Conservation (phyloP, 345 rosid genomes). For the Sonneratia caseolaris region DNA sequence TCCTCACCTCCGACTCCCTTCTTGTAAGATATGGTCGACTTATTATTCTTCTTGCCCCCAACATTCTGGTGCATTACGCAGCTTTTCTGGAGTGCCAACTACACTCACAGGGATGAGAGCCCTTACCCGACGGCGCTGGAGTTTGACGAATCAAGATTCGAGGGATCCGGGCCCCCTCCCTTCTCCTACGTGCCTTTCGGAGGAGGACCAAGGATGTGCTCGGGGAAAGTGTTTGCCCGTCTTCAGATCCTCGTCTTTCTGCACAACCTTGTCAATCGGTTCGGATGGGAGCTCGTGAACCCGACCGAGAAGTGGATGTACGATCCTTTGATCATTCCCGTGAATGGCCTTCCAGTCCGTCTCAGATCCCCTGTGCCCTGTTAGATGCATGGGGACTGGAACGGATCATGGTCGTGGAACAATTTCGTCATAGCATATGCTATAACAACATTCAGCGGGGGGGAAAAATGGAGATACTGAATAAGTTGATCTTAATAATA, state of each 20-base stretch:
- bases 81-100: constrained; percentile 1
- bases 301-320: constrained; percentile 12
- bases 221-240: constrained; percentile 16
- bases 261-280: constrained; percentile 17
- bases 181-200: constrained; percentile 1
- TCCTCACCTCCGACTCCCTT: neutral
- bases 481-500: too few relatives aligned
- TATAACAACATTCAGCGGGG: too few relatives aligned
- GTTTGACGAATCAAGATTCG: constrained; percentile 18
- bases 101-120: constrained; percentile 11
- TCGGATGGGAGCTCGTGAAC: constrained; percentile 14
- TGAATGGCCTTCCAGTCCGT: constrained; percentile 14
- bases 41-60: too few relatives aligned
- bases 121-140: constrained; percentile 4
- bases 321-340: constrained; percentile 8
- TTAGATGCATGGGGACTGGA: too few relatives aligned
- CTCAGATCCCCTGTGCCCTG: neutral
- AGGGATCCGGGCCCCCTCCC: constrained; percentile 9
- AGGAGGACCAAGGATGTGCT: constrained; percentile 12
- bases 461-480: too few relatives aligned
- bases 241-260: constrained; percentile 17
- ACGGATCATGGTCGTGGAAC: too few relatives aligned
- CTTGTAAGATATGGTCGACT: too few relatives aligned
- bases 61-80: neutral
- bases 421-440: too few relatives aligned